Evolutionary conservation across 805 yeast genomes (phyloP), one percentile per base, ranked within the genome.

Genomic region (Sugiyamaella chiloensis): DNA sequence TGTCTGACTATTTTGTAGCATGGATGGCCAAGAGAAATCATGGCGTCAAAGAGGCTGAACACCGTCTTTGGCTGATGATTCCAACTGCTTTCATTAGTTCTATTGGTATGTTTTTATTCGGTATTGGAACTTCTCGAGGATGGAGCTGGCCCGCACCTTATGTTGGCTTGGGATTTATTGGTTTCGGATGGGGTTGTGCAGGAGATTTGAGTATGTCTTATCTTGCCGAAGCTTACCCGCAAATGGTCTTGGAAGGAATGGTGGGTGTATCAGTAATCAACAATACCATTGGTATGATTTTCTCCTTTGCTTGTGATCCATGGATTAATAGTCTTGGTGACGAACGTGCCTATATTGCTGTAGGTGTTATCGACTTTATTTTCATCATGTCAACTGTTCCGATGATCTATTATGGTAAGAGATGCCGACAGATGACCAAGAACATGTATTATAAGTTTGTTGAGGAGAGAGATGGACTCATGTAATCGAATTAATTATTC

Each of bases 131-230:
- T 0, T 73, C 73, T 32, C 71, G 72, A 36, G 70, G 66, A 7
- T 66, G 74, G 45, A 75, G 73, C 43, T 81, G 86, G 85, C 69
- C 77, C 40, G 75, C 75, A 2, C 67, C 76, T 5, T 74, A 76
- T 36, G 67, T 73, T 43, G 84, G 83, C 2, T 68, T 79, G 55
- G 85, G 83, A 1, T 60, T 78, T 41, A 67, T 80, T 47, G 83
- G 81, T 4, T 62, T 65, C 30, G 84, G 85, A 3, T 66, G 77
- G 55, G 75, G 80, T 44, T 80, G 81, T 14, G 70, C 78, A 47
- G 76, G 76, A 23, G 88, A 83, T 60, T 78, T 81, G 44, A 65
- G 79, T 20, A 73, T 76, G 52, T 73, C 81, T 0, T 81, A 81
- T 52, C 68, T 74, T 17, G 69, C 79, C 20, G 86, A 81, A 52